Evolutionary conservation across 257 asterid genomes (phyloP).

Genomic region (Solanum tarijense): DNA sequence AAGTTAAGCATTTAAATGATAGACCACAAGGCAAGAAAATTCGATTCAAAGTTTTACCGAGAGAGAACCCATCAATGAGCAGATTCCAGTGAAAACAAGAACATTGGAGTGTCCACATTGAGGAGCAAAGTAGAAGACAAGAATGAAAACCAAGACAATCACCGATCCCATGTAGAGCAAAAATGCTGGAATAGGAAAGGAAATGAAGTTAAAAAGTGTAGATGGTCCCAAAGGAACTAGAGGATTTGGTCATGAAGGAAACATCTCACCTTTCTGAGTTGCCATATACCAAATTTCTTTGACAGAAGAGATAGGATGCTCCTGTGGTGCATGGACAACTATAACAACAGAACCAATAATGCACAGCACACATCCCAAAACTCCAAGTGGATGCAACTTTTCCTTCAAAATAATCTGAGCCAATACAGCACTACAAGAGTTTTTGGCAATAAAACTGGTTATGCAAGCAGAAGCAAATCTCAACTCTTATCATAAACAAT

Average conservation of each 20-base stretch:
- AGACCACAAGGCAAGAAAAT: neutral
- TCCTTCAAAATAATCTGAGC: slow-evolving; percentile 73
- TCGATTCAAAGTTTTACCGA: slow-evolving; percentile 34
- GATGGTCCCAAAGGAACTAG: neutral
- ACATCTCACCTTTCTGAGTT: slow-evolving; percentile 48
- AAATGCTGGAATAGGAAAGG: slow-evolving; percentile 46
- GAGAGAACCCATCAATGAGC: slow-evolving; percentile 91
- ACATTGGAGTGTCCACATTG: slow-evolving; percentile 64
- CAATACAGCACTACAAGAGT: slow-evolving; percentile 46
- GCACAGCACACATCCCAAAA: slow-evolving; percentile 79
- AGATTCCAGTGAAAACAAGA: slow-evolving; percentile 72
- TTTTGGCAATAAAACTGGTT: neutral
- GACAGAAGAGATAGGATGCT: slow-evolving; percentile 55
- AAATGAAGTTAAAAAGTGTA: slow-evolving; percentile 12
- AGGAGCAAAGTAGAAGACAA: slow-evolving; percentile 69
- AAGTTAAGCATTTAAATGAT: neutral
- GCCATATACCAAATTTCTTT: slow-evolving; percentile 84
- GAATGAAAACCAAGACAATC: slow-evolving; percentile 62
- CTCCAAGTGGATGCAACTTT: slow-evolving; percentile 61
- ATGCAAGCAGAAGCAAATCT: neutral
- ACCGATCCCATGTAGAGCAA: slow-evolving; percentile 76
- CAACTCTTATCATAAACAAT: neutral
- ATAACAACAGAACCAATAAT: slow-evolving; percentile 66
- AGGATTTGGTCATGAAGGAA: neutral
- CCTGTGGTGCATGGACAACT: slow-evolving; percentile 79